phyloP scores from a whole-genome alignment of 305 asterid genomes.

The Ajuga reptans region DNA sequence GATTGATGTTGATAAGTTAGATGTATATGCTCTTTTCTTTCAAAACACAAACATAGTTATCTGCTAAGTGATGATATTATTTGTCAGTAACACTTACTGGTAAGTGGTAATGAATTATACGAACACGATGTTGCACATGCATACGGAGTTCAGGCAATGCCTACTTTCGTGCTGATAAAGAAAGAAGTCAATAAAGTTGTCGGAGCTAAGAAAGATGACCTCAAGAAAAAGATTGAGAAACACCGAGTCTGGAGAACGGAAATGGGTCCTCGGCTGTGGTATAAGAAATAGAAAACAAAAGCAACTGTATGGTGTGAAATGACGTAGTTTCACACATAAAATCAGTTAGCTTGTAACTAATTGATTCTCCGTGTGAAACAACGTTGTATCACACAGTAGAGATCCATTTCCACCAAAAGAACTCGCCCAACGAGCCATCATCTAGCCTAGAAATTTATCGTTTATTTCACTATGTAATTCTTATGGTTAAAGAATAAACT shows the following conservation, averaged over 20 bases:
- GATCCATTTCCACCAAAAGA: background rate
- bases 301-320: no score
- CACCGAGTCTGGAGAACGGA: conserved; percentile 29
- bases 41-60: background rate
- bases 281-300: no score
- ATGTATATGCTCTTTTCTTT: conserved; percentile 26
- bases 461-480: background rate
- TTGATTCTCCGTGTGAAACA: no score
- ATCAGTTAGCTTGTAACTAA: no score
- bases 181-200: conserved; percentile 51
- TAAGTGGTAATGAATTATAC: background rate
- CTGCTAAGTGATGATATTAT: background rate
- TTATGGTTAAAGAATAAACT: background rate
- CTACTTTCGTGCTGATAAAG: conserved; percentile 60
- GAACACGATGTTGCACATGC: conserved; percentile 61
- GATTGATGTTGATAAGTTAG: conserved; percentile 69
- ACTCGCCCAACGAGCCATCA: background rate
- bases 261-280: background rate
- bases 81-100: background rate
- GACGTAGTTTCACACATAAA: no score
- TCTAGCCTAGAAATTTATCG: background rate
- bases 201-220: conserved; percentile 67
- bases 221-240: conserved; percentile 49
- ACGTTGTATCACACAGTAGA: no score
- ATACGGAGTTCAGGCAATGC: conserved; percentile 56